Evolutionary conservation across 768 basidiomycete genomes (phyloP), one percentile per base, ranked within the genome.

Genomic region (Boletus tomentosulus): DNA sequence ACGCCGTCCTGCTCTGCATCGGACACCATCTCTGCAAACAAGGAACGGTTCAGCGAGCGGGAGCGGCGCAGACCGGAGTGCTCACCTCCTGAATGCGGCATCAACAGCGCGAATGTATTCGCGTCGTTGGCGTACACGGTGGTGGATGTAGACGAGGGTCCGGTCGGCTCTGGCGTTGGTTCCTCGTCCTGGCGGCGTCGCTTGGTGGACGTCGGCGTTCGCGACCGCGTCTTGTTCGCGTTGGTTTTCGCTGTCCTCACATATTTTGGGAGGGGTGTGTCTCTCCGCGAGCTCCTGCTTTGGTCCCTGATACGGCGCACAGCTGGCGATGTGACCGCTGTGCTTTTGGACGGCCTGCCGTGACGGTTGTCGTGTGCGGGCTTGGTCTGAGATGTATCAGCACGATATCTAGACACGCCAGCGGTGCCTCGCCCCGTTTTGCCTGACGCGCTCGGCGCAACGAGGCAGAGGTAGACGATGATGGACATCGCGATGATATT

Each of bases 91-190:
- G 64, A 12, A 3, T 19, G 45, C 3, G 74, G 76, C 12, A 76
- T 53, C 28, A 76, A 58, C 41, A 77, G 55, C 2, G 71, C 71
- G 35, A 77, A 77, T 31, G 65, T 55, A 8, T 61, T 57, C 16
- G 48, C 59, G 33, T 55, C 61, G 5, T 33, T 55, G 49, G 70
- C 69, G 54, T 73, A 72, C 27, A 77, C 70, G 1, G 74, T 77
- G 6, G 72, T 76, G 25, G 61, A 55, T 6, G 57, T 7, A 0
- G 70, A 71, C 2, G 71, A 51, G 0, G 57, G 51, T 2, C 73
- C 74, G 1, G 75, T 76, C 3, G 76, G 74, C 43, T 68, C 65
- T 3, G 76, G 76, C 2, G 76, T 77, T 0, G 76, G 76, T 19
- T 61, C 55, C 6, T 54, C 59, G 33, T 68, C 55, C 33, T 53